These are phyloP conservation scores for Penicillium paradoxum DNA, from an alignment of 495 filamentous ascomycete genomes.

Conservation along the genomic window DNA sequence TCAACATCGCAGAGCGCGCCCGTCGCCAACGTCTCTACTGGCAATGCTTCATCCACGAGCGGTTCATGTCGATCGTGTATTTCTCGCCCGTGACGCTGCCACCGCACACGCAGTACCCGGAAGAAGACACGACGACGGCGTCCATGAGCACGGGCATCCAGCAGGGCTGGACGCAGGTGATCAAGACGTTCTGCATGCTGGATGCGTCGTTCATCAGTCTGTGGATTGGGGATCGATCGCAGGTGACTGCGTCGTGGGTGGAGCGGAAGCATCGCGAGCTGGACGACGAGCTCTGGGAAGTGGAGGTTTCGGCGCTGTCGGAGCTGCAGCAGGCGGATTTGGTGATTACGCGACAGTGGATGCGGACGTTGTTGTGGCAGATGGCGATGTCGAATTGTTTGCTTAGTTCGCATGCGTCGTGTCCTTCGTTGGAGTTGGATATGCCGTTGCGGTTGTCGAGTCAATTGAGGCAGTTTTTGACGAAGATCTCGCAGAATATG, in stretches of 20 bases:
- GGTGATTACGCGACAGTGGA: slow-evolving; percentile 52
- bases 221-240: slow-evolving; percentile 24
- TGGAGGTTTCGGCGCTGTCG: slow-evolving; percentile 27
- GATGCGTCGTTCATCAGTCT: slow-evolving; percentile 21
- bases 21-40: slow-evolving; percentile 28
- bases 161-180: slow-evolving; percentile 19
- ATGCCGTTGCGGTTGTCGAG: slow-evolving; percentile 49
- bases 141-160: slow-evolving; percentile 12
- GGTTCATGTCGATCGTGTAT: slow-evolving; percentile 26
- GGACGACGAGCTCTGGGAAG: slow-evolving; percentile 24
- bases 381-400: slow-evolving; percentile 48
- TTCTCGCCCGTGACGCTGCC: slow-evolving; percentile 20
- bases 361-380: slow-evolving; percentile 50
- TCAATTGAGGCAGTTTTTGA: slow-evolving; percentile 43
- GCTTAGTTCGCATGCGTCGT: slow-evolving; percentile 31
- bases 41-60: slow-evolving; percentile 33
- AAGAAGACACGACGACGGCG: slow-evolving; percentile 12
- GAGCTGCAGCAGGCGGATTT: slow-evolving; percentile 49
- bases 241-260: slow-evolving; percentile 24
- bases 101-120: slow-evolving; percentile 14
- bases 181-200: slow-evolving; percentile 22
- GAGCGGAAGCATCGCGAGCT: slow-evolving; percentile 25
- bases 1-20: slow-evolving; percentile 18
- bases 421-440: slow-evolving; percentile 43
- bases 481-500: slow-evolving; percentile 37